These are phyloP conservation scores for Thielaviopsis musarum DNA, from an alignment of 2,329 filamentous ascomycete genomes.

Conservation along the genomic window DNA sequence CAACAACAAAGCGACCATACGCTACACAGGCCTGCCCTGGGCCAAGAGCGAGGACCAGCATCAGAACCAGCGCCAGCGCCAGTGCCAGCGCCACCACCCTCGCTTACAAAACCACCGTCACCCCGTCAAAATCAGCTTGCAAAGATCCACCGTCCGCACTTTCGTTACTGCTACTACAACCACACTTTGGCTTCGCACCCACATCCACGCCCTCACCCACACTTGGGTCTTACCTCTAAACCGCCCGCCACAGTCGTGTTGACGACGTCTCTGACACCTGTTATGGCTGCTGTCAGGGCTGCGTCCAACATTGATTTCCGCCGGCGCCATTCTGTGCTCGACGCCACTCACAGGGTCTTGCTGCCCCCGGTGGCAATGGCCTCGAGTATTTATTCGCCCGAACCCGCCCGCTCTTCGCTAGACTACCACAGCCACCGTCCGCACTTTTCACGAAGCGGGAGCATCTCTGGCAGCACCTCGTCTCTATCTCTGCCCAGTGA, in stretches of 20 bases:
- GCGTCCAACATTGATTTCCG: slow-evolving; percentile 7
- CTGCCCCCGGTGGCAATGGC: slow-evolving; percentile 11
- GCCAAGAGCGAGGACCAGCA: no score
- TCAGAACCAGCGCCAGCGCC: neutral
- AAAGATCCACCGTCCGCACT: neutral
- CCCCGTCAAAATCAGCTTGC: neutral
- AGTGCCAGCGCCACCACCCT: neutral
- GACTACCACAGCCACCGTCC: slow-evolving; percentile 5
- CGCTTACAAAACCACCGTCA: neutral
- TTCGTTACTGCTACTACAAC: neutral
- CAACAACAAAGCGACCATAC: neutral
- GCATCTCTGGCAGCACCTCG: slow-evolving; percentile 11
- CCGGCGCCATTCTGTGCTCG: slow-evolving; percentile 9
- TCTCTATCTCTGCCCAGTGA: slow-evolving; percentile 10
- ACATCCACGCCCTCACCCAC: neutral
- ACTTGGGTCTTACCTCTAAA: neutral
- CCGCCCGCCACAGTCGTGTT: neutral
- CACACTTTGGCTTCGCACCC: neutral
- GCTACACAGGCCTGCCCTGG: no score
- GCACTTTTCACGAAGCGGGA: slow-evolving; percentile 9
- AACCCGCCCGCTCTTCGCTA: slow-evolving; percentile 3
- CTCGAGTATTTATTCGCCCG: slow-evolving; percentile 9
- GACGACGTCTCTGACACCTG: slow-evolving; percentile 2
- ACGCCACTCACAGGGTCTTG: slow-evolving; percentile 4
- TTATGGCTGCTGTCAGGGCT: slow-evolving; percentile 8